Evolutionary conservation across 1,284 basidiomycete genomes (phyloP).

Genomic region (Boletellus sp.): DNA sequence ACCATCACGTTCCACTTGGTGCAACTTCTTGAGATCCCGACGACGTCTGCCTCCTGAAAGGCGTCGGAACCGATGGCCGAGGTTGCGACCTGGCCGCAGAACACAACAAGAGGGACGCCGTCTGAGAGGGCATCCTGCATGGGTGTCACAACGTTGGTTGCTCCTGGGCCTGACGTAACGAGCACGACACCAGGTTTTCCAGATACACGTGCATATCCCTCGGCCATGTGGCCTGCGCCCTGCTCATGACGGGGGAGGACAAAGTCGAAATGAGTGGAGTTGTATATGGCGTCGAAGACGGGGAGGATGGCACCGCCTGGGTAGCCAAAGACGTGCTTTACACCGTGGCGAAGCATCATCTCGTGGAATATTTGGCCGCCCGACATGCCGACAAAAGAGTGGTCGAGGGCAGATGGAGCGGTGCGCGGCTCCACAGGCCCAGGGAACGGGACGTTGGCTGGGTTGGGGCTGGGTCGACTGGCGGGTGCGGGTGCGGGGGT

Average conservation of each 20-base stretch:
- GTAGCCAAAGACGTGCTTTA: constrained; percentile 98
- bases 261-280: constrained; percentile 94
- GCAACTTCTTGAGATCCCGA: constrained; percentile 95
- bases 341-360: constrained; percentile 97
- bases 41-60: constrained; percentile 96
- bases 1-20: constrained; percentile 99
- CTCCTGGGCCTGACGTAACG: constrained; percentile 96
- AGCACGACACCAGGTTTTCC: constrained; percentile 97
- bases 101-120: constrained; percentile 93
- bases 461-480: constrained; percentile 62
- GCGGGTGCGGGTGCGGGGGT: constrained; percentile 47
- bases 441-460: constrained; percentile 40
- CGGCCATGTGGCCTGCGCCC: constrained; percentile 98
- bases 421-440: constrained; percentile 45
- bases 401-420: constrained; percentile 53
- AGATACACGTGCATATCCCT: constrained; percentile 96
- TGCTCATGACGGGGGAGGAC: constrained; percentile 96
- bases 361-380: constrained; percentile 99
- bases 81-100: constrained; percentile 96
- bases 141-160: constrained; percentile 96
- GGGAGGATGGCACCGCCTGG: constrained; percentile 97
- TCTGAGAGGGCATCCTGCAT: constrained; percentile 98
- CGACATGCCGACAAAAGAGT: constrained; percentile 88
- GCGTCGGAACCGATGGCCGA: constrained; percentile 97
- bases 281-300: constrained; percentile 98